Evolutionary conservation across 2,329 filamentous ascomycete species (phyloP), one percentile per base, ranked within the genome.

Genomic region (Monilinia polystroma): DNA sequence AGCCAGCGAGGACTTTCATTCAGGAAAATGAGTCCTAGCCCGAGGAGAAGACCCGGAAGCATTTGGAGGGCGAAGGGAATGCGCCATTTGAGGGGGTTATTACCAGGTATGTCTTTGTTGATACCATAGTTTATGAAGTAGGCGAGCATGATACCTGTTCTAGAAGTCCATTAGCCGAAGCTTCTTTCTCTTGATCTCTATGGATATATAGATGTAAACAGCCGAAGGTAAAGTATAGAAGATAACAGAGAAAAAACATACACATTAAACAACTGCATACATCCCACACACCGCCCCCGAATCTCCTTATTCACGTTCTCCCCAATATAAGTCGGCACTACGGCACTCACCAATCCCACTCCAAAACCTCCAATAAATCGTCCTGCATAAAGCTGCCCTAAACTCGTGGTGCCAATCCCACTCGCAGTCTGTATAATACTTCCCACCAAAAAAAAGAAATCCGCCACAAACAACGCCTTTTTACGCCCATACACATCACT

Each of bases 61-160:
- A 81, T 83, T 75, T 91, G 88, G 68, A 90, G 81, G 14, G 83
- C 81, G 3, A 90, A 80, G 87, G 1, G 86, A 84, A 73, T 89
- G 89, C 51, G 77, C 80, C 20, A 1, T 87, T 69, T 62, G 1
- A 66, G 41, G 12, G 56, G 43, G 35, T 66, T 55, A 3, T 41
- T 51, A 32, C 64, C 64, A 3, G 20, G 49, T 10, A 63, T 35
- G 12, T 66, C 20, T 12, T 55, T 55, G 18, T 66, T 63, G 32
- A 68, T 58, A 12, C 67, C 67, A 8, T 38, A 68, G 18, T 68
- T 68, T 41, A 68, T 43, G 11, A 68, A 68, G 23, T 66, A 68
- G 8, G 67, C 56, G n/a, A 68, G 26, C 67, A 68, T 68, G 7
- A 68, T 68, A 35, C 67, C 67, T 20, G 64, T 51, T 11, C 67